Conservation (phyloP, 208 protist species). For the Tetramitus jugosus region DNA sequence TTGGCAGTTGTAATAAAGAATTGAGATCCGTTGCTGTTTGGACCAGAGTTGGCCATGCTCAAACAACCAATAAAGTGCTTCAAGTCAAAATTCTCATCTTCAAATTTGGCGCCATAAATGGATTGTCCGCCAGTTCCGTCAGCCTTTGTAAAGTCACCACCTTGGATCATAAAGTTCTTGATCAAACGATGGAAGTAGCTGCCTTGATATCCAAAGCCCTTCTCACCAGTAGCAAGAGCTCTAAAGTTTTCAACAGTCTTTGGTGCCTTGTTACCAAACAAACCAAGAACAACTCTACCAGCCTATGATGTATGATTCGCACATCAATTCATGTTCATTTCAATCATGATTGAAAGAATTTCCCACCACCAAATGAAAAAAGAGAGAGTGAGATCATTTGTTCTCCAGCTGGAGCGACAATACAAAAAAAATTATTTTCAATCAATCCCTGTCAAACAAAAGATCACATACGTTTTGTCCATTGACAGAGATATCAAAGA, state of each 20-base stretch:
- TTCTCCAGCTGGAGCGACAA: too few relatives aligned
- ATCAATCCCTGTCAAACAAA: too few relatives aligned
- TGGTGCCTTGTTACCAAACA: constrained; percentile 38
- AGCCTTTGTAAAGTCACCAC: constrained; percentile 81
- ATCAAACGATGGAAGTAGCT: constrained; percentile 58
- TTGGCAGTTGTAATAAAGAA: constrained; percentile 76
- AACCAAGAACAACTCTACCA: constrained; percentile 6
- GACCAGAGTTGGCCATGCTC: constrained; percentile 73
- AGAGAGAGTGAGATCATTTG: too few relatives aligned
- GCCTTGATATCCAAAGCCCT: constrained; percentile 42
- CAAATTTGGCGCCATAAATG: constrained; percentile 74
- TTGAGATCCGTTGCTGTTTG: constrained; percentile 82
- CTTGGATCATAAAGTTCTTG: constrained; percentile 58
- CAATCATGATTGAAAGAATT: too few relatives aligned
- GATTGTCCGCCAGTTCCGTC: constrained; percentile 85
- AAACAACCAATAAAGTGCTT: constrained; percentile 51
- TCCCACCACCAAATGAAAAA: too few relatives aligned
- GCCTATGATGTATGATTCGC: too few relatives aligned
- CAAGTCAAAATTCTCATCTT: constrained; percentile 82
- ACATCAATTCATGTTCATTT: too few relatives aligned
- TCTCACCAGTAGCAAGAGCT: constrained; percentile 37
- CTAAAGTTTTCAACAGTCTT: constrained; percentile 52
- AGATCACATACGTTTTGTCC: too few relatives aligned
- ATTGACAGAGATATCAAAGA: constrained; percentile 13
- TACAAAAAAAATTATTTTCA: too few relatives aligned